Conservation (phyloP, 2,329 filamentous ascomycete species). For the Sarocladium kiliense region DNA sequence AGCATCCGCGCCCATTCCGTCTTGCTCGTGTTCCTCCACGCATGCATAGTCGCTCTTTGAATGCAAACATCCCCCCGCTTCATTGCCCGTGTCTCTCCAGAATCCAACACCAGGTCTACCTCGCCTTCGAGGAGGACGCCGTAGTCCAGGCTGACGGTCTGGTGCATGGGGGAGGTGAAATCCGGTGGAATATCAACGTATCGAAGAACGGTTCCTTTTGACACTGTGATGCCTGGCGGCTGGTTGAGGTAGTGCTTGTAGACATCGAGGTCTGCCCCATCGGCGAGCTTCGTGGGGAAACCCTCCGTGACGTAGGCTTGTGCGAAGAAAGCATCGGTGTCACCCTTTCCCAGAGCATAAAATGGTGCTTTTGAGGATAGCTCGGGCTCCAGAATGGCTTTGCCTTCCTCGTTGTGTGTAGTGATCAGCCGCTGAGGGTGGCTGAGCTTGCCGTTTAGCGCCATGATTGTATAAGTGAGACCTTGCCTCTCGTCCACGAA, state of each 20-base stretch:
- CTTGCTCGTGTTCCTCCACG: constrained; percentile 42
- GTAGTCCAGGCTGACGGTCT: constrained; percentile 50
- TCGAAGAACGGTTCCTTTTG: constrained; percentile 37
- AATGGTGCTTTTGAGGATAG: constrained; percentile 14
- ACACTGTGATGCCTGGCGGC: constrained; percentile 23
- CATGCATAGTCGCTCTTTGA: constrained; percentile 52
- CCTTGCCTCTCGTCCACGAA: too few species aligned
- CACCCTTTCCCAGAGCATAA: constrained; percentile 13
- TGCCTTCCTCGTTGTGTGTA: constrained; percentile 20
- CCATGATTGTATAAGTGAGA: constrained; percentile 4
- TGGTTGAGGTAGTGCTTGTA: constrained; percentile 17
- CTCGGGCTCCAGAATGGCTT: constrained; percentile 18
- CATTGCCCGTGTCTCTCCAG: constrained; percentile 40
- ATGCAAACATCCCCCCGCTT: constrained; percentile 47
- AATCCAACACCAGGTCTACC: constrained; percentile 47
- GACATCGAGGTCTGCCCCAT: constrained; percentile 16
- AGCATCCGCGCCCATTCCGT: constrained; percentile 41
- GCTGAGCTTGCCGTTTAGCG: constrained; percentile 17
- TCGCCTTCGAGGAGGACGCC: constrained; percentile 50
- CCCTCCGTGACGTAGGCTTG: constrained; percentile 21
- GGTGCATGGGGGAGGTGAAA: constrained; percentile 25
- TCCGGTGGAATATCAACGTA: constrained; percentile 42
- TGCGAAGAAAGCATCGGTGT: constrained; percentile 19
- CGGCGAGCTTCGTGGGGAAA: constrained; percentile 17
- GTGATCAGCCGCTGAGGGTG: constrained; percentile 18